Percentiles rank a stretch among this genome's conserved stretches.
These are phyloP conservation scores for Colletotrichum sp. DNA, from an alignment of 2,329 filamentous ascomycete species.

Conservation along the genomic window DNA sequence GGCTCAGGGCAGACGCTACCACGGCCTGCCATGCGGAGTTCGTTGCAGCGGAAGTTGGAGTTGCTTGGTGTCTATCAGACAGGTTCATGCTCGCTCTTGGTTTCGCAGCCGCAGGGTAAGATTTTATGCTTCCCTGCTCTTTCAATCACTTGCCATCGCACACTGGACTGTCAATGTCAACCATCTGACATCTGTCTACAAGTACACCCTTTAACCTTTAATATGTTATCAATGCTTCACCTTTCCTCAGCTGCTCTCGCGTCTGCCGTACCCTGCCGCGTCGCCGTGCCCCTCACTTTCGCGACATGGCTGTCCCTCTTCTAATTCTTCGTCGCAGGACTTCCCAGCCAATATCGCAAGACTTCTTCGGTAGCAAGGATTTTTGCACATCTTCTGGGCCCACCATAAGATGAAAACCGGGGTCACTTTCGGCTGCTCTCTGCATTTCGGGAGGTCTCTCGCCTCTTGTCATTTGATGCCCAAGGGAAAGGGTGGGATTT, in stretches of 20 bases:
- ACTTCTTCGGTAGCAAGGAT: constrained; percentile 7
- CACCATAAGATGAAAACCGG: neutral
- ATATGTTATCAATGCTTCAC: neutral
- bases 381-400: neutral
- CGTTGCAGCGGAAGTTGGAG: neutral
- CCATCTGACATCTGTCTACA: neutral
- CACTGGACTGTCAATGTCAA: neutral
- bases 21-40: neutral
- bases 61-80: neutral
- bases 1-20: neutral
- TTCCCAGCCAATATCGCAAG: constrained; percentile 6
- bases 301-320: neutral
- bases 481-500: constrained; percentile 10
- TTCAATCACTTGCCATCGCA: neutral
- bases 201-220: neutral
- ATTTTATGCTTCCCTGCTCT: neutral
- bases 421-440: constrained; percentile 15
- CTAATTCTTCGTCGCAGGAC: neutral
- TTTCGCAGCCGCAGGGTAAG: constrained; percentile 3
- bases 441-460: constrained; percentile 1
- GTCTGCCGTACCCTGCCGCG: neutral
- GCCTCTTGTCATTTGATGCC: constrained; percentile 15
- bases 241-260: neutral
- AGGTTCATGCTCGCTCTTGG: neutral
- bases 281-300: neutral